Conservation (phyloP, 768 basidiomycete genomes). For the Lactarius sanguifluus region DNA sequence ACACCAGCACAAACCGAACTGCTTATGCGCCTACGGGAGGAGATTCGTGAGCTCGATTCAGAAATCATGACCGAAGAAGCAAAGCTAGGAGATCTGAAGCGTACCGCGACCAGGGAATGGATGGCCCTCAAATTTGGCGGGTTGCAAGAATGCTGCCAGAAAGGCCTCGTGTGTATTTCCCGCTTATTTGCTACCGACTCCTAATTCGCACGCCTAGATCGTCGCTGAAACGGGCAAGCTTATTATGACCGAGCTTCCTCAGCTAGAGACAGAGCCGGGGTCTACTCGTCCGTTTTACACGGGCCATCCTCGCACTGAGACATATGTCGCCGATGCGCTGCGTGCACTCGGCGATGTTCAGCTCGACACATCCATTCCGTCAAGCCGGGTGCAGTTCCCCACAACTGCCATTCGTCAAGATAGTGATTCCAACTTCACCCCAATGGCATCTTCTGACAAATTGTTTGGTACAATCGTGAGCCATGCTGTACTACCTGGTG, state of each 20-base stretch:
- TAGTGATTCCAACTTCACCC: neutral
- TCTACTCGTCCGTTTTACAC: constrained; percentile 70
- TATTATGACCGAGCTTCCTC: constrained; percentile 62
- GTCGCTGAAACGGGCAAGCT: constrained; percentile 56
- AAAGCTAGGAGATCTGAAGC: constrained; percentile 78
- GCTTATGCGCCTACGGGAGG: constrained; percentile 66
- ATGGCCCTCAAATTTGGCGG: constrained; percentile 89
- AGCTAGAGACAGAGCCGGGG: constrained; percentile 80
- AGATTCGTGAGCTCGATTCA: constrained; percentile 75
- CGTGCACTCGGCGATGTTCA: constrained; percentile 53
- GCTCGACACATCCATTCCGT: constrained; percentile 43
- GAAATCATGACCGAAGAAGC: constrained; percentile 86
- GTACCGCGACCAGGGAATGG: constrained; percentile 62
- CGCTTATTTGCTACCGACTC: neutral
- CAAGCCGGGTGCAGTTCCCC: constrained; percentile 28
- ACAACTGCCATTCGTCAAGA: neutral
- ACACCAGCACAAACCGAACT: constrained; percentile 68
- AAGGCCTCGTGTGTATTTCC: constrained; percentile 51
- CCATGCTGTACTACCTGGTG: neutral
- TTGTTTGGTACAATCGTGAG: neutral
- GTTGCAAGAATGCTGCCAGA: constrained; percentile 79
- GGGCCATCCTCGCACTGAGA: constrained; percentile 61
- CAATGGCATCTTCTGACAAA: neutral
- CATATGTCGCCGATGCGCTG: constrained; percentile 62
- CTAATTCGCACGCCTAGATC: constrained; percentile 40